A percentile compares a stretch with the other conserved stretches of the same genome.
Conservation (phyloP, 2,329 filamentous ascomycete genomes). For the Fusarium sororula region DNA sequence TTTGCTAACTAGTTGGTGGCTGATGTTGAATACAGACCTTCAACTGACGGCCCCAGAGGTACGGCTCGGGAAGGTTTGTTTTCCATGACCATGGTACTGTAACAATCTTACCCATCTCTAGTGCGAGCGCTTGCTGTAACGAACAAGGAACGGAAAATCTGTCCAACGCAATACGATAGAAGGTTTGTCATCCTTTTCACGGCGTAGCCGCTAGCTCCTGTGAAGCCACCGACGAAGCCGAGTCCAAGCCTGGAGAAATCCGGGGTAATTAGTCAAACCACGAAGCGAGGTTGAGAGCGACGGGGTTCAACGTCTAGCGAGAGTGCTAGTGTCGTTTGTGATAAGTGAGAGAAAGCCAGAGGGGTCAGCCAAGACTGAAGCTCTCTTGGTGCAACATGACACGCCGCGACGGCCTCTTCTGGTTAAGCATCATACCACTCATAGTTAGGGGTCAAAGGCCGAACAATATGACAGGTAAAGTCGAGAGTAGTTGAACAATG, state of each 20-base stretch:
- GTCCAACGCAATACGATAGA: not conserved
- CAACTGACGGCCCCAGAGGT: constrained; percentile 5
- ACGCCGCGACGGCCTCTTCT: constrained; percentile 12
- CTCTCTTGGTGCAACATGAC: constrained; percentile 17
- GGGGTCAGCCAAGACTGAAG: not conserved
- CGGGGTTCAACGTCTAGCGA: not conserved
- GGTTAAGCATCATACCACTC: constrained; percentile 1
- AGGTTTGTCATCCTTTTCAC: not conserved
- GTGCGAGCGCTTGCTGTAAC: constrained; percentile 1
- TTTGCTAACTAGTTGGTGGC: constrained; percentile 19
- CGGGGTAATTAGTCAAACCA: constrained; percentile 23
- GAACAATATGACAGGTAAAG: constrained; percentile 26
- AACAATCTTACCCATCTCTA: constrained; percentile 7
- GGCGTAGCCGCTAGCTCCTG: constrained; percentile 16
- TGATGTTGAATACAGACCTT: constrained; percentile 1
- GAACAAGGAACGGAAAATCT: not conserved
- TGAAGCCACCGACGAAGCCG: constrained; percentile 20
- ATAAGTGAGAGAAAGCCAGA: not conserved
- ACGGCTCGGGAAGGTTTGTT: constrained; percentile 12
- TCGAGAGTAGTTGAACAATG: constrained; percentile 11
- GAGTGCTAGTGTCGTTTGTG: not conserved
- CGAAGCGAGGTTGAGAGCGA: not conserved
- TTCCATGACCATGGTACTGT: constrained; percentile 24
- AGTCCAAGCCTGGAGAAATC: constrained; percentile 25
- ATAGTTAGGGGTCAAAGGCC: not conserved